Evolutionary conservation across 495 filamentous ascomycete species (phyloP), one percentile per base, ranked within the genome.

Genomic region (Penicillium dipodomyicola): DNA sequence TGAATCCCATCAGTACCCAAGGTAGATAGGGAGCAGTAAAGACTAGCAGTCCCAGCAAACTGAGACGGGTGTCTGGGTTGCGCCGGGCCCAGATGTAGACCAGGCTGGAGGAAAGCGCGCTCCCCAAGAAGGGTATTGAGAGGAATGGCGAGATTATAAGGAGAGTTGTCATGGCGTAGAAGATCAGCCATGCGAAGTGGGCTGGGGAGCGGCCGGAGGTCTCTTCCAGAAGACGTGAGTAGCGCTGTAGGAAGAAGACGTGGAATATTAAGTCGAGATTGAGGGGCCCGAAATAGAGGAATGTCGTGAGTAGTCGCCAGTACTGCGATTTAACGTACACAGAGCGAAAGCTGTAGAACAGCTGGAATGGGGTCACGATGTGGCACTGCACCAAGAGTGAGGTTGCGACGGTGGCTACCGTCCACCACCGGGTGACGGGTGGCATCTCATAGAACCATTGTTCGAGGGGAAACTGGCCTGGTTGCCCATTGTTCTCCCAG

Each of bases 391-490:
- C 91, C 50, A 97, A 78, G 4, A 91, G 86, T 63, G 90, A 92
- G n/a, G 87, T 93, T 45, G 87, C 78, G 15, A 97, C 86, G 0
- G 91, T 95, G 39, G 92, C 92, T 5, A 89, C 92, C 14, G 95
- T 98, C 94, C 94, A 98, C 84, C 87, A 93, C 46, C 94, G 77
- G 25, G 95, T 97, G 65, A 92, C 94, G 22, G 92, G 85, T 2
- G 95, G 94, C 87, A 97, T 96, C 73, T 97, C 93, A 73, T 87
- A 96, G 75, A 96, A 96, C 93, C 94, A 97, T 67, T 92, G 88
- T 73, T 96, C 92, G 8, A 97, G 81, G 23, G 91, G 93, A 63
- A 94, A 89, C 57, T 88, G 86, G 56, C 81, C 84, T 45, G 79
- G 72, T 47, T 79, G 69, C 76, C 87, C 73, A 40, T 72, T 76